A percentile compares a stretch with the other conserved stretches of the same genome.
These are phyloP conservation scores for Aspergillus saccharolyticus DNA, from an alignment of 495 filamentous ascomycete species.

Conservation along the genomic window DNA sequence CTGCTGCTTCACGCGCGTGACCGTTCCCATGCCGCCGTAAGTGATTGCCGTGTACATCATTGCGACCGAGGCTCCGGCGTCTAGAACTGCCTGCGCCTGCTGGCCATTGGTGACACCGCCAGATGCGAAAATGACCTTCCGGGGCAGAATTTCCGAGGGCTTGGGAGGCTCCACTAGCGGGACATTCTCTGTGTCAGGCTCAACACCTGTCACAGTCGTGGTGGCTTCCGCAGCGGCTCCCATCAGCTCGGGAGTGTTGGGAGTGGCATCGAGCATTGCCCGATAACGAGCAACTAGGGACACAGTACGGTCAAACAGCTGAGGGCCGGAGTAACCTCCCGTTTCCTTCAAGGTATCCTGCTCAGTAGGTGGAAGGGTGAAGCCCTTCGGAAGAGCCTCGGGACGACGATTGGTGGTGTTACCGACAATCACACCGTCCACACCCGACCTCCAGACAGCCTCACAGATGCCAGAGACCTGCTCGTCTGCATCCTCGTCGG, in stretches of 20 bases:
- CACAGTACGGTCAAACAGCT: conserved; percentile 73
- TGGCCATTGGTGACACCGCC: conserved; percentile 84
- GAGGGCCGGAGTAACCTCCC: conserved; percentile 87
- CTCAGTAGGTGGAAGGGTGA: conserved; percentile 61
- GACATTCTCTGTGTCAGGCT: conserved; percentile 16
- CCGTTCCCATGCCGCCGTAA: conserved; percentile 80
- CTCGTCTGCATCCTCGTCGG: conserved; percentile 79
- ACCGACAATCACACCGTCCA: conserved; percentile 94
- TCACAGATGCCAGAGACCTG: conserved; percentile 84
- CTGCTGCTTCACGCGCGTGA: conserved; percentile 82
- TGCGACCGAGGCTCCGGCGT: conserved; percentile 81
- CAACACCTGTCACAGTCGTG: conserved; percentile 6
- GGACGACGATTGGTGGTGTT: conserved; percentile 88
- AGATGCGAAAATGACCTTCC: conserved; percentile 85
- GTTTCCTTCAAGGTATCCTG: conserved; percentile 62
- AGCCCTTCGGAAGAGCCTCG: conserved; percentile 58
- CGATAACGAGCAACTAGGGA: conserved; percentile 74
- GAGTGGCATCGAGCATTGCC: conserved; percentile 57
- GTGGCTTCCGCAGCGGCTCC: conserved; percentile 11
- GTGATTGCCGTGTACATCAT: conserved; percentile 80
- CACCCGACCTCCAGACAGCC: conserved; percentile 76
- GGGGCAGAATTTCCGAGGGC: conserved; percentile 26
- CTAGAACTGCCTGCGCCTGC: conserved; percentile 70
- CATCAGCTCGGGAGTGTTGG: conserved; percentile 17
- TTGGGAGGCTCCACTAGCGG: conserved; percentile 12